A percentile compares a stretch with the other conserved stretches of the same genome.
phyloP scores from a whole-genome alignment of 495 filamentous ascomycete species.

The Xylaria acuta region DNA sequence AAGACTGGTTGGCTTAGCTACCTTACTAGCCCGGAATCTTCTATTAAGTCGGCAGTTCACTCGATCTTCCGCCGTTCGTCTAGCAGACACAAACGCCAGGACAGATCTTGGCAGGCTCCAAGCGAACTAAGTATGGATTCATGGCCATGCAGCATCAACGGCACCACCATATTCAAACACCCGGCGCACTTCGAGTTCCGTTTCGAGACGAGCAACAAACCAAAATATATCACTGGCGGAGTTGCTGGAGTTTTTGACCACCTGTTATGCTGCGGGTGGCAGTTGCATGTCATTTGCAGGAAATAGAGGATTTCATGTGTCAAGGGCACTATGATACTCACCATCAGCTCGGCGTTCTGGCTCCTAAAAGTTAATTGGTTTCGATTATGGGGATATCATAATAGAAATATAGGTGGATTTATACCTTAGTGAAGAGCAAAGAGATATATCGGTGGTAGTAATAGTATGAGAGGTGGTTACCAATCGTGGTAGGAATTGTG shows the following conservation, averaged over 20 bases:
- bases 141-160: not conserved
- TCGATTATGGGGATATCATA: not conserved
- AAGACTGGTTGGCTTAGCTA: conserved; percentile 56
- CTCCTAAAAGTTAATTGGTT: conserved; percentile 17
- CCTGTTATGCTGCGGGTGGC: not conserved
- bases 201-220: not conserved
- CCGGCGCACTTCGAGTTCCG: not conserved
- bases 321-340: not conserved
- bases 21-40: not conserved
- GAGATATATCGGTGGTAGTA: not conserved
- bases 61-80: not conserved
- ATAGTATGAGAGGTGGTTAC: not conserved
- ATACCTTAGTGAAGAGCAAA: not conserved
- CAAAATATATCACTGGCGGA: not conserved
- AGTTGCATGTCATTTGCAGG: conserved; percentile 14
- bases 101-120: not conserved
- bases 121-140: not conserved
- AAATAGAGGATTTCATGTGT: conserved; percentile 10
- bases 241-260: not conserved
- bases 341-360: conserved; percentile 26
- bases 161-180: not conserved
- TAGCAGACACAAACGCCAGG: not conserved
- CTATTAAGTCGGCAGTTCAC: not conserved
- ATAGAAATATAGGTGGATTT: not conserved
- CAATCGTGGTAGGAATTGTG: not conserved